These are phyloP conservation scores for Cephaloascus albidus DNA, from an alignment of 805 yeast genomes.

Conservation along the genomic window DNA sequence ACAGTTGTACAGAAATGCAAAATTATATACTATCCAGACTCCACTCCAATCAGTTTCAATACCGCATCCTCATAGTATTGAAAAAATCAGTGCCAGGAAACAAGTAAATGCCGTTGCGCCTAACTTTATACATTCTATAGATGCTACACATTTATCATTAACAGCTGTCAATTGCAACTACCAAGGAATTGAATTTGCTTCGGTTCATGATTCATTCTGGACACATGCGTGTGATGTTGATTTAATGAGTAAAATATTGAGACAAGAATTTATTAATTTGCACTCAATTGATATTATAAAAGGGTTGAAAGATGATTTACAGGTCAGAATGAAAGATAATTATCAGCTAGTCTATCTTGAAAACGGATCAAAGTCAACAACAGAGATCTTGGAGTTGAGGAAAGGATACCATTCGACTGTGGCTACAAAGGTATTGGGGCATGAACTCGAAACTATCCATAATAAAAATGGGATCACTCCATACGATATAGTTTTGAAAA, in stretches of 20 bases:
- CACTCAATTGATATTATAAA: slow-evolving; percentile 17
- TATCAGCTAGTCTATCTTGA: slow-evolving; percentile 25
- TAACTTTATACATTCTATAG: slow-evolving; percentile 32
- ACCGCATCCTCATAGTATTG: slow-evolving; percentile 9
- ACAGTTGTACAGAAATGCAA: slow-evolving; percentile 19
- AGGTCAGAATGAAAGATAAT: slow-evolving; percentile 10
- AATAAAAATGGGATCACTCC: slow-evolving; percentile 1
- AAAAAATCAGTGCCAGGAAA: slow-evolving; percentile 9
- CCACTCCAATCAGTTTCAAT: slow-evolving; percentile 6
- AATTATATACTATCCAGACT: slow-evolving; percentile 1
- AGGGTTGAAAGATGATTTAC: slow-evolving; percentile 16
- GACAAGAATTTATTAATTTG: slow-evolving; percentile 25
- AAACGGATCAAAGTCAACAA: background rate
- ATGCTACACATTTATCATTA: slow-evolving; percentile 27
- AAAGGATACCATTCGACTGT: background rate
- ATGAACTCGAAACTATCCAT: background rate
- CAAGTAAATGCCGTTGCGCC: slow-evolving; percentile 31
- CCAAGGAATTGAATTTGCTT: slow-evolving; percentile 17
- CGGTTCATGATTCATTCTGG: slow-evolving; percentile 37
- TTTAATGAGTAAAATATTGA: slow-evolving; percentile 12
- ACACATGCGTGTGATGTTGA: slow-evolving; percentile 24
- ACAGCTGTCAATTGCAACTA: slow-evolving; percentile 17
- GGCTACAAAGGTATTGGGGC: background rate
- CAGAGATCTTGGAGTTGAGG: slow-evolving; percentile 5
- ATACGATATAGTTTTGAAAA: background rate